Evolutionary conservation across 768 basidiomycete species (phyloP).

Genomic region (Lactifluus volemus): DNA sequence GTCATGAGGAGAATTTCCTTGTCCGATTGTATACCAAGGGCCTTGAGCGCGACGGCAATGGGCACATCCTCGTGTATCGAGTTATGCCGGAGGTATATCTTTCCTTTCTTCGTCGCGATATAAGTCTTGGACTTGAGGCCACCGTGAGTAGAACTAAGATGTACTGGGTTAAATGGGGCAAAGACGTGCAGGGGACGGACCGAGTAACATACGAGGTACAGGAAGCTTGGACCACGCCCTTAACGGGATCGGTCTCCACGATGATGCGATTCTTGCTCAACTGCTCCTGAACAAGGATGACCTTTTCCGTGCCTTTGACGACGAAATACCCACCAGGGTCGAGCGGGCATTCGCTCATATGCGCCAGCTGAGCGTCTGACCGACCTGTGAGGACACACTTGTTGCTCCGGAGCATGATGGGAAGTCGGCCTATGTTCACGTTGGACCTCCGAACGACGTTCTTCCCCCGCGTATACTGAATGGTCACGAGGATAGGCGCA

Average conservation of each 20-base stretch:
- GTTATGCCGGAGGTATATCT: constrained; percentile 95
- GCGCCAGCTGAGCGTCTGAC: constrained; percentile 74
- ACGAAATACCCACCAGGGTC: constrained; percentile 99
- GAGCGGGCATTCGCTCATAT: constrained; percentile 93
- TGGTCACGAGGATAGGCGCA: constrained; percentile 87
- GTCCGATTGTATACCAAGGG: constrained; percentile 92
- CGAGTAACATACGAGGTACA: constrained; percentile 77
- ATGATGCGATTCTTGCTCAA: constrained; percentile 98
- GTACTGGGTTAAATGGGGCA: constrained; percentile 4
- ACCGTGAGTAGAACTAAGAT: constrained; percentile 62
- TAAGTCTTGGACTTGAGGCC: constrained; percentile 96
- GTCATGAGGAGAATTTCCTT: constrained; percentile 95
- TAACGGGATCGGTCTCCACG: constrained; percentile 87
- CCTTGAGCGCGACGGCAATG: constrained; percentile 92
- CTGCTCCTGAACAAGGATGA: constrained; percentile 98
- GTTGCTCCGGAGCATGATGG: constrained; percentile 94
- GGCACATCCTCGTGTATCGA: constrained; percentile 96
- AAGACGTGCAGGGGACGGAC: constrained; percentile 2
- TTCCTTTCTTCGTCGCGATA: constrained; percentile 89
- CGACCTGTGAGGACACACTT: constrained; percentile 84
- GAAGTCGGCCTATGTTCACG: constrained; percentile 83
- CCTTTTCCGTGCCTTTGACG: constrained; percentile 98
- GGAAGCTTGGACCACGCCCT: constrained; percentile 87
- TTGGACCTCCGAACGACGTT: constrained; percentile 76
- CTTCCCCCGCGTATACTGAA: constrained; percentile 90